Conservation (phyloP, 108 stramenopile genomes). For the Stephanodiscus minutulus region DNA sequence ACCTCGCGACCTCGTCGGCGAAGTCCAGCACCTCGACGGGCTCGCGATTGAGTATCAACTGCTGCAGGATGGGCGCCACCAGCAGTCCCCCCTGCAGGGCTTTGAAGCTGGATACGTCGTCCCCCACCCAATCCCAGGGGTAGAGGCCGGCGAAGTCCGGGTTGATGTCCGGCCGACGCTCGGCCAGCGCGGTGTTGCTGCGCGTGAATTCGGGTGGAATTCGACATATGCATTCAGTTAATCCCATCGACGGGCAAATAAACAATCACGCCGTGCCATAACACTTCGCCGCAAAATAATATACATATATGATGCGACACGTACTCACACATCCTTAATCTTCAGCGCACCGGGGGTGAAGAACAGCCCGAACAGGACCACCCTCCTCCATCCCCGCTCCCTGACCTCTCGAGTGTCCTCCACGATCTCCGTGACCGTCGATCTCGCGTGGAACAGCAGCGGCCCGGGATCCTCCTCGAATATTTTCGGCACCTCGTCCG, state of each 20-base stretch:
- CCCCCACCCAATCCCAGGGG: conserved; percentile 88
- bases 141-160: conserved; percentile 83
- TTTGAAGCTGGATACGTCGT: conserved; percentile 78
- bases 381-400: conserved; percentile 87
- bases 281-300: too few species aligned
- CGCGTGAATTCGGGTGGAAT: too few species aligned
- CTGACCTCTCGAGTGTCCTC: conserved; percentile 77
- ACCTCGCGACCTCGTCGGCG: conserved; percentile 80
- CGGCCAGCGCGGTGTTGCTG: conserved; percentile 62
- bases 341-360: conserved; percentile 85
- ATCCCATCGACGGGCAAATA: too few species aligned
- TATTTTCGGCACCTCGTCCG: conserved; percentile 80
- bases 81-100: conserved; percentile 84
- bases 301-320: neutral
- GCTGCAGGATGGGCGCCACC: conserved; percentile 93
- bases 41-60: conserved; percentile 86
- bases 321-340: conserved; percentile 65
- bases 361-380: conserved; percentile 88
- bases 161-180: conserved; percentile 83
- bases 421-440: conserved; percentile 80
- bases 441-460: conserved; percentile 92
- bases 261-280: too few species aligned
- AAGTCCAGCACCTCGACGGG: conserved; percentile 87
- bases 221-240: too few species aligned
- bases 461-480: conserved; percentile 83